Evolutionary conservation across 2,329 filamentous ascomycete genomes (phyloP).

Genomic region (Geosmithia morbida): DNA sequence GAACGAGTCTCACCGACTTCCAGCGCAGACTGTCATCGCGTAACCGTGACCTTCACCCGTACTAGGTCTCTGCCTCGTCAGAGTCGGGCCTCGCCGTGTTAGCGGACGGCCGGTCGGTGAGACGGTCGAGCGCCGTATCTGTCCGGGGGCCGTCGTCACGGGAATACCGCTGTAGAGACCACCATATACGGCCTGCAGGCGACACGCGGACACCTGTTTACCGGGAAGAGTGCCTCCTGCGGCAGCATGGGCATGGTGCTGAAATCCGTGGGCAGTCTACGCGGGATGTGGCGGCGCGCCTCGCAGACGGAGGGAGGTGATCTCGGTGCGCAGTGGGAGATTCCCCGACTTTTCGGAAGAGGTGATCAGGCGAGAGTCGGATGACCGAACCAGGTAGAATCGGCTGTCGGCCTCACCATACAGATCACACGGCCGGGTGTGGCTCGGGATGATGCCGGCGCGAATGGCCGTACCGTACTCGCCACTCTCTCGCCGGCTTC

Average conservation of each 20-base stretch:
- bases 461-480: too few species aligned
- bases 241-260: constrained; percentile 8
- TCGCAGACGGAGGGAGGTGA: background rate
- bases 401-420: background rate
- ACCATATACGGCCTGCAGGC: constrained; percentile 12
- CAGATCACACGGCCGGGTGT: too few species aligned
- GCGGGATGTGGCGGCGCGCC: constrained; percentile 18
- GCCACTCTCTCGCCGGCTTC: too few species aligned
- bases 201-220: constrained; percentile 17
- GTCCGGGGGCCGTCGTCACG: constrained; percentile 4
- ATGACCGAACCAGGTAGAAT: too few species aligned
- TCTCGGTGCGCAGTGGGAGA: too few species aligned
- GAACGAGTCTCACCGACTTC: constrained; percentile 27
- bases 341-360: too few species aligned
- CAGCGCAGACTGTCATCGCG: constrained; percentile 22
- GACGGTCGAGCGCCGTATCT: constrained; percentile 14
- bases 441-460: too few species aligned
- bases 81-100: constrained; percentile 20
- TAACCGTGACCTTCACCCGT: constrained; percentile 24
- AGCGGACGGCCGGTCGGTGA: constrained; percentile 18
- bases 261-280: constrained; percentile 14
- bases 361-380: too few species aligned
- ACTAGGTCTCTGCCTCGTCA: constrained; percentile 17
- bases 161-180: constrained; percentile 18
- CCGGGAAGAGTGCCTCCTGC: constrained; percentile 5